A percentile compares a stretch with the other conserved stretches of the same genome.
These are phyloP conservation scores for Dioszegia aurantiaca DNA, from an alignment of 768 basidiomycete species.

Conservation along the genomic window DNA sequence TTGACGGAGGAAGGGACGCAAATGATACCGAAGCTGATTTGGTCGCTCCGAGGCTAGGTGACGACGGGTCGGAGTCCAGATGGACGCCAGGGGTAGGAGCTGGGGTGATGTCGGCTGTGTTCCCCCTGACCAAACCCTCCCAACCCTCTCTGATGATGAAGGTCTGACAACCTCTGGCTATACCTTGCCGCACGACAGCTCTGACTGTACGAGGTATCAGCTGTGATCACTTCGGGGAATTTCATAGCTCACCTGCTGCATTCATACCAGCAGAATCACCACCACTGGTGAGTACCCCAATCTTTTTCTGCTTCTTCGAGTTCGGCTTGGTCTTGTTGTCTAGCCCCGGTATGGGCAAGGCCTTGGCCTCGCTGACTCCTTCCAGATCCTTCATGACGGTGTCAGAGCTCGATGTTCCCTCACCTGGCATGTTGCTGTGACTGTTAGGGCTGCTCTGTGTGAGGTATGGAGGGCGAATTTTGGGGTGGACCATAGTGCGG, in stretches of 20 bases:
- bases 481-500: not conserved
- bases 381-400: conserved; percentile 23
- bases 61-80: conserved; percentile 35
- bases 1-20: conserved; percentile 45
- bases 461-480: not conserved
- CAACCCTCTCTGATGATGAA: conserved; percentile 98
- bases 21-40: conserved; percentile 42
- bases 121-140: conserved; percentile 96
- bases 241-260: conserved; percentile 39
- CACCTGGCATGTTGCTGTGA: not conserved
- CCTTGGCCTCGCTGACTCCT: conserved; percentile 26
- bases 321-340: conserved; percentile 18
- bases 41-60: conserved; percentile 27
- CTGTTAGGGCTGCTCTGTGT: not conserved
- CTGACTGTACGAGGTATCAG: conserved; percentile 63
- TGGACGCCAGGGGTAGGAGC: conserved; percentile 22
- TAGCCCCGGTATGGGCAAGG: not conserved
- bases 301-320: conserved; percentile 79
- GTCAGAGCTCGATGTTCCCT: not conserved
- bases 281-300: conserved; percentile 91
- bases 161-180: conserved; percentile 90
- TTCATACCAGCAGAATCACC: conserved; percentile 88
- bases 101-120: conserved; percentile 55
- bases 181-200: conserved; percentile 85
- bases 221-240: not conserved